Conservation (phyloP, 2,329 filamentous ascomycete species). For the Paramyrothecium roridum region DNA sequence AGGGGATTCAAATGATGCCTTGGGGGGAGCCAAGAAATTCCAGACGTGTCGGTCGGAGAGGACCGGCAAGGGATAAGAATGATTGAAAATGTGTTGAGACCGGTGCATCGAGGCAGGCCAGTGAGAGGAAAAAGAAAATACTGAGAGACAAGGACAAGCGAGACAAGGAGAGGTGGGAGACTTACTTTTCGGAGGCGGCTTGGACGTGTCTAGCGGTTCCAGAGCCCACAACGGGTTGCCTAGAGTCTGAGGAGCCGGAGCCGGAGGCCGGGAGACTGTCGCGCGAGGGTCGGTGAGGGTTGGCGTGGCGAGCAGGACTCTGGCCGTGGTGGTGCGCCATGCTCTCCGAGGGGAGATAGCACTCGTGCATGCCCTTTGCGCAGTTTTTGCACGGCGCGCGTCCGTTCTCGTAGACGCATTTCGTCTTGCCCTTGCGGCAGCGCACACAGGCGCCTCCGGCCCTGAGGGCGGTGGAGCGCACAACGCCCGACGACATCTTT, state of each 20-base stretch:
- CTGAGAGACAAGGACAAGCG: constrained; percentile 1
- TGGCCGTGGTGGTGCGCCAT: constrained; percentile 58
- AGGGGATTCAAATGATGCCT: not conserved
- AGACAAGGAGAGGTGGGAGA: constrained; percentile 16
- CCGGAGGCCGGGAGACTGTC: constrained; percentile 54
- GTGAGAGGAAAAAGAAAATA: not conserved
- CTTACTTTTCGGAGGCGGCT: constrained; percentile 53
- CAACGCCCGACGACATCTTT: constrained; percentile 43
- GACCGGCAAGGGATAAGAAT: no score
- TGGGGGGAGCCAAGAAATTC: no score
- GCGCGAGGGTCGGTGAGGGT: constrained; percentile 47
- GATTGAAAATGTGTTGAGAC: no score
- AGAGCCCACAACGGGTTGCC: constrained; percentile 37
- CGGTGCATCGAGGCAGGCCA: not conserved
- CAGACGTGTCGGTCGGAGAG: no score
- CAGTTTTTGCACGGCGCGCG: constrained; percentile 62
- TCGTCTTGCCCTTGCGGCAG: constrained; percentile 63
- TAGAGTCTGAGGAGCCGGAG: constrained; percentile 41
- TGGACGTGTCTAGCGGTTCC: constrained; percentile 45
- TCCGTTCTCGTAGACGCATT: constrained; percentile 61
- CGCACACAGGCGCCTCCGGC: constrained; percentile 60
- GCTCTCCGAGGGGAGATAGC: constrained; percentile 59
- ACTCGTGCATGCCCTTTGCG: constrained; percentile 62
- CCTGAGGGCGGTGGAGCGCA: constrained; percentile 57
- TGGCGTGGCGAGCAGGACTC: constrained; percentile 48